Conservation (phyloP, 1,139 yeast species). For the Nadsonia starkeyi-henricii region DNA sequence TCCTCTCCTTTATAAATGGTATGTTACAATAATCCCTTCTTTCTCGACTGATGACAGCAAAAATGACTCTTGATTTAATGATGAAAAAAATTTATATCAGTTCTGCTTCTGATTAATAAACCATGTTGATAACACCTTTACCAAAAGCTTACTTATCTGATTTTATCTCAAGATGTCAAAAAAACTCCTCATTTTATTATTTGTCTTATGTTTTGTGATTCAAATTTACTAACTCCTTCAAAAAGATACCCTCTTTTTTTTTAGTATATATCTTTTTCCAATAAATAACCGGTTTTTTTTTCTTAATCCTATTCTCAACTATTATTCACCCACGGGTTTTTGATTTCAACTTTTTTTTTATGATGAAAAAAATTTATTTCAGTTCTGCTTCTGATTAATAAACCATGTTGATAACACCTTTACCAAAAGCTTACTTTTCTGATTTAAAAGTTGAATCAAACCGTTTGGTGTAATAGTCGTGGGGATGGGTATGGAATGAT, state of each 20-base stretch:
- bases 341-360: conserved; percentile 13
- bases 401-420: conserved; percentile 48
- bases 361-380: conserved; percentile 54
- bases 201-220: neutral
- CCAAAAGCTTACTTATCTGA: conserved; percentile 26
- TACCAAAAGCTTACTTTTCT: conserved; percentile 29
- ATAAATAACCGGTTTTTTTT: neutral
- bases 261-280: neutral
- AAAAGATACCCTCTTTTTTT: neutral
- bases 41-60: too few species aligned
- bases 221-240: neutral
- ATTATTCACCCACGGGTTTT: conserved; percentile 7
- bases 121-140: conserved; percentile 49
- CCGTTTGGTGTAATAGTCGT: too few species aligned
- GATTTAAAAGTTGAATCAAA: too few species aligned
- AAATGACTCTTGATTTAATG: conserved; percentile 31
- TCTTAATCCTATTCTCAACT: conserved; percentile 2
- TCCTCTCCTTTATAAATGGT: too few species aligned
- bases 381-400: conserved; percentile 87
- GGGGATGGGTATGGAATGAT: too few species aligned
- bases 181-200: too few species aligned
- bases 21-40: too few species aligned
- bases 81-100: conserved; percentile 56
- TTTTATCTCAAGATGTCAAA: too few species aligned
- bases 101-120: conserved; percentile 78